Conservation (phyloP, 2,329 filamentous ascomycete genomes). For the Colletotrichum australisinense region DNA sequence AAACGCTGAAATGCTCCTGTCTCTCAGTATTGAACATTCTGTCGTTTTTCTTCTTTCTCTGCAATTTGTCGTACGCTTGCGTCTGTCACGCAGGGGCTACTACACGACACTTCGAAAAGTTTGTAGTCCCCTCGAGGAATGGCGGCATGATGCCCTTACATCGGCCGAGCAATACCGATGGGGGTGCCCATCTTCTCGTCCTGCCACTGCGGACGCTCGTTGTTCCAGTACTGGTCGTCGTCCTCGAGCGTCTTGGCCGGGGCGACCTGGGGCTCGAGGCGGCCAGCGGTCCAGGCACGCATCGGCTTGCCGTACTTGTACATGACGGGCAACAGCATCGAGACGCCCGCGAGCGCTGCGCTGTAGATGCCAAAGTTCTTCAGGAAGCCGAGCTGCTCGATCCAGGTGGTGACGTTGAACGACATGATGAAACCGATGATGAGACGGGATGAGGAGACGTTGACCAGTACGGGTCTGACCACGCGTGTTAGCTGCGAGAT, state of each 20-base stretch:
- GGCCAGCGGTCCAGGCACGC: conserved; percentile 36
- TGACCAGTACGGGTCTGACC: conserved; percentile 46
- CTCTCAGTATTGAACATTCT: not conserved
- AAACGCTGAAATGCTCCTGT: not conserved
- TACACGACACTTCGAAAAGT: not conserved
- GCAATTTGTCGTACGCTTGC: not conserved
- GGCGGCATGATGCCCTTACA: not conserved
- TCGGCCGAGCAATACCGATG: conserved; percentile 18
- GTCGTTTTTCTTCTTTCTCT: not conserved
- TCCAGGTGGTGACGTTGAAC: conserved; percentile 44
- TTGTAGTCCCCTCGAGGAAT: not conserved
- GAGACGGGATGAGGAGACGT: conserved; percentile 46
- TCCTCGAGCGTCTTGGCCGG: conserved; percentile 33
- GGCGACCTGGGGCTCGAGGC: conserved; percentile 20
- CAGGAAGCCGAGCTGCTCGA: conserved; percentile 43
- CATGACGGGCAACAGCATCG: conserved; percentile 45
- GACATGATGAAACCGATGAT: conserved; percentile 45
- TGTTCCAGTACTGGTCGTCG: conserved; percentile 37
- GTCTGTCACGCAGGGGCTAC: not conserved
- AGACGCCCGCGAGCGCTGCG: conserved; percentile 45
- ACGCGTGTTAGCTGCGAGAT: not conserved
- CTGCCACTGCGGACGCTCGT: conserved; percentile 31
- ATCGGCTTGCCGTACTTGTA: conserved; percentile 40
- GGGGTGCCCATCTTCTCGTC: conserved; percentile 32
- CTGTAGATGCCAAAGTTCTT: conserved; percentile 46